Base-by-base conservation (phyloP, 768 basidiomycete genomes). In the Amylocystis lapponica region DNA sequence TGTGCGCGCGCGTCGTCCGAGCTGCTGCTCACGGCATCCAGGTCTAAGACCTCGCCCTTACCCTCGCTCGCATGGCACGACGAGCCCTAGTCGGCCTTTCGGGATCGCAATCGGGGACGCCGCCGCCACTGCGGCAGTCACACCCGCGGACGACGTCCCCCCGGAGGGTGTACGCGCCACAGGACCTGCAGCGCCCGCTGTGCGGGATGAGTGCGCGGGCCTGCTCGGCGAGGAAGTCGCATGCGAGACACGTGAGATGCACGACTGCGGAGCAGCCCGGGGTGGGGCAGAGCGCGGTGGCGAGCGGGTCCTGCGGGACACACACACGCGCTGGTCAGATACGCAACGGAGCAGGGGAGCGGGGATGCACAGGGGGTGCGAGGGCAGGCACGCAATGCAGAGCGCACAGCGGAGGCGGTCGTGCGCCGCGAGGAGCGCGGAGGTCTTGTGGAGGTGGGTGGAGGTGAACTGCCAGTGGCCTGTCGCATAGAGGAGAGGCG, bases 111-210 rank as follows among this genome's bases (percentile, higher is more conserved):
- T 58, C 60, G 8, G 54, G 52, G 4, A 58, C 32, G 26, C 55
- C 53, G n/a, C 62, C 62, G 5, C 68, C 67, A 14, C 61, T 49
- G 19, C 58, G 70, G 13, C 81, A 68, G 55, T 77, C 81, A 50
- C 72, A 77, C 2, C 79, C 82, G 12, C 75, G 70, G 22, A 85
- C 62, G 17, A 86, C 58, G 51, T 86, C 83, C 5, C 84, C 83
- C 83, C 83, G 86, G 0, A 86, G 67, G 4, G 67, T 69, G 51
- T 82, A 85, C 0, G 63, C 57, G 4, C 56, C 47, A 49, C 84
- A 86, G 2, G 65, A 63, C 11, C 50, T 58, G 53, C 84, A 86
- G 19, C 60, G 51, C 4, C 83, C 84, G 6, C 83, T 82, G 30
- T 83, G 70, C 4, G 84, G 83, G 31, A 85, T 60, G 37, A 84